These are phyloP conservation scores for Beta macrorhiza DNA, from an alignment of 179 eudicot genomes.

Conservation along the genomic window DNA sequence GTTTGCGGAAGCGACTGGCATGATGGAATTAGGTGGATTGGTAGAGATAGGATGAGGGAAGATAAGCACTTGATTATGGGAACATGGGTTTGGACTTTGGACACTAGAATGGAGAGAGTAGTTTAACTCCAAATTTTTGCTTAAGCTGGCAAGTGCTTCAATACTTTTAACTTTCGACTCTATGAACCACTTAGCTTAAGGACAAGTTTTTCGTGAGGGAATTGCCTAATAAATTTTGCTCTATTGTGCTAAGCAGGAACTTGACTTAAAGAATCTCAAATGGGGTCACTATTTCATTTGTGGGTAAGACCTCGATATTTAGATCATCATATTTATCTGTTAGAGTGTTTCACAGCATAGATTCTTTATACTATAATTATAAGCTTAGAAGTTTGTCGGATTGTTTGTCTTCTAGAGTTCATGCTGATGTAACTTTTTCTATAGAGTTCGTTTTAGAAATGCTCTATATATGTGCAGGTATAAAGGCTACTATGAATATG, in stretches of 20 bases:
- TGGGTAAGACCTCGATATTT: conserved; percentile 50
- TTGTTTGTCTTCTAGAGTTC: not conserved
- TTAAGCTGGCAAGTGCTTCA: conserved; percentile 11
- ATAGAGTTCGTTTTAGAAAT: not conserved
- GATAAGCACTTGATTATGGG: not conserved
- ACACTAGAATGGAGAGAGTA: not conserved
- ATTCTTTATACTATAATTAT: too few relatives aligned
- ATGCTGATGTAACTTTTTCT: not conserved
- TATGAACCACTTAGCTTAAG: not conserved
- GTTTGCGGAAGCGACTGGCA: too few relatives aligned
- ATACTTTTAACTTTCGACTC: too few relatives aligned
- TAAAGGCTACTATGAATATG: conserved; percentile 83
- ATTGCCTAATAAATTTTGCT: not conserved
- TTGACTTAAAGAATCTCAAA: conserved; percentile 82
- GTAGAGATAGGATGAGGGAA: not conserved
- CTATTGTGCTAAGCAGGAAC: conserved; percentile 45
- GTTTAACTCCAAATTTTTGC: not conserved
- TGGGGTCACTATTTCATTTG: conserved; percentile 98
- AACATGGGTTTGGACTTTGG: not conserved
- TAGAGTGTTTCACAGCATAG: too few relatives aligned
- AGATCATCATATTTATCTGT: too few relatives aligned
- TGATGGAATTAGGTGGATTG: not conserved
- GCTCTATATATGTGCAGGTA: conserved; percentile 47
- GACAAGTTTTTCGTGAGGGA: not conserved
- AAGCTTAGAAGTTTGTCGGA: too few relatives aligned